Percentiles rank a stretch among this genome's conserved stretches.
Evolutionary conservation across 495 filamentous ascomycete genomes (phyloP).

Genomic region (Daldinia decipiens): DNA sequence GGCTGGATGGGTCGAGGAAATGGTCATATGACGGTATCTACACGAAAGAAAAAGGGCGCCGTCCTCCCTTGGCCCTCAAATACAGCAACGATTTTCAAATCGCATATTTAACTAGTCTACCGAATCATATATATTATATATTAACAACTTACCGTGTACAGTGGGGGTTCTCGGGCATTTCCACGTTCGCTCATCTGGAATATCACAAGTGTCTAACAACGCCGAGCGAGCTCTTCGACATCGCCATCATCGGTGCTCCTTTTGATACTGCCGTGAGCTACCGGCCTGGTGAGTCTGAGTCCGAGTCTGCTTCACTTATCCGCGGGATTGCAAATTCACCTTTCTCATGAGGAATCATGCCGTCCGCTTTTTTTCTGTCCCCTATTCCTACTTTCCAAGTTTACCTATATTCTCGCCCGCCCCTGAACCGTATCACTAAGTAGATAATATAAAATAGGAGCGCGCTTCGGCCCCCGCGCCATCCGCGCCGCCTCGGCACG

Average conservation of each 20-base stretch:
- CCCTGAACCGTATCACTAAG: neutral
- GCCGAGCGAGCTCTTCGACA: conserved; percentile 74
- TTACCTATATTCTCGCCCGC: neutral
- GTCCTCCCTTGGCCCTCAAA: neutral
- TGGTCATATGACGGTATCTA: neutral
- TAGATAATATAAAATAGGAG: conserved; percentile 57
- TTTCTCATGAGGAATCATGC: neutral
- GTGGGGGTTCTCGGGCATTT: conserved; percentile 82
- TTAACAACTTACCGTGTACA: conserved; percentile 45
- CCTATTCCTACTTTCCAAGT: neutral
- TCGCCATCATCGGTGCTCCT: conserved; percentile 82
- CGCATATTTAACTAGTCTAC: neutral
- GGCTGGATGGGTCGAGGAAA: neutral
- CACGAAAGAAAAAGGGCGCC: too few species aligned
- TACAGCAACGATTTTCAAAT: neutral
- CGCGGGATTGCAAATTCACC: neutral
- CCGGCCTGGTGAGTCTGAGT: conserved; percentile 68
- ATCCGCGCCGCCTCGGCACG: conserved; percentile 81
- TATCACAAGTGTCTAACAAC: conserved; percentile 78
- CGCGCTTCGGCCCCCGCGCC: conserved; percentile 82
- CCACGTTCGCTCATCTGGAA: conserved; percentile 81
- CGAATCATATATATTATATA: conserved; percentile 8
- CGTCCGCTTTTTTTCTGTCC: neutral
- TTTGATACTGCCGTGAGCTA: conserved; percentile 88
- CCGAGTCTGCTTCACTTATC: conserved; percentile 18